Evolutionary conservation across 768 basidiomycete species (phyloP), one percentile per base, ranked within the genome.

Genomic region (Leccinellum albellum): DNA sequence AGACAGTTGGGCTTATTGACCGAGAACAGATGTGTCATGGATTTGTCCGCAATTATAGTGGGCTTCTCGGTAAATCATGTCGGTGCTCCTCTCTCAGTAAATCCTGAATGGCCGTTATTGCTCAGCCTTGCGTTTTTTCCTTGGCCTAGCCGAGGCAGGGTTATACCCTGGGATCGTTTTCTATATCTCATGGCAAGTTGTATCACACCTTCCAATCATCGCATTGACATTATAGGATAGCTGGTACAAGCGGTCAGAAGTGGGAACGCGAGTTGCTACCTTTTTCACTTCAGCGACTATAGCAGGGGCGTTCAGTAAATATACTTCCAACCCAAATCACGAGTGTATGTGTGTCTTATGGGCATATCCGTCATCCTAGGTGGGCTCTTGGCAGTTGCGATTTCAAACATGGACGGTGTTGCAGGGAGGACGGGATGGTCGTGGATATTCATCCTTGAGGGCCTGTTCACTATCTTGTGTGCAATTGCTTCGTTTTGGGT

Each of bases 231-330:
- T 31, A 21, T 26, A 23, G 15, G 40, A 14, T 52, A 88, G 86
- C 63, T 93, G 91, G 89, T 93, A 93, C 70, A 86, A 83, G 65
- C 83, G 88, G 26, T 79, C 82, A 12, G 91, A 94, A 64, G 79
- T 88, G 62, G 89, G 87, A 15, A 76, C 81, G 31, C 83, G 89
- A 32, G 75, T 88, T 23, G 87, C 89, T 0, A 57, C 86, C 15
- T 94, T 94, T 75, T 91, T 91, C 72, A 84, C 86, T 3, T 87
- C 89, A 28, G 88, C 89, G 2, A 91, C 90, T 0, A 77, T 88
- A 28, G 83, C 89, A 5, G 91, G 90, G 23, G 87, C 86, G 14
- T 89, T 89, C 70, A 84, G 87, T 85, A 52, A 51, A 77, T 58
- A 42, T 21, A 47, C 66, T 35, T 49, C n/a, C 20, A n/a, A 24